Conservation (phyloP, 2,329 filamentous ascomycete genomes). For the Phaeosphaeriaceae sp. region DNA sequence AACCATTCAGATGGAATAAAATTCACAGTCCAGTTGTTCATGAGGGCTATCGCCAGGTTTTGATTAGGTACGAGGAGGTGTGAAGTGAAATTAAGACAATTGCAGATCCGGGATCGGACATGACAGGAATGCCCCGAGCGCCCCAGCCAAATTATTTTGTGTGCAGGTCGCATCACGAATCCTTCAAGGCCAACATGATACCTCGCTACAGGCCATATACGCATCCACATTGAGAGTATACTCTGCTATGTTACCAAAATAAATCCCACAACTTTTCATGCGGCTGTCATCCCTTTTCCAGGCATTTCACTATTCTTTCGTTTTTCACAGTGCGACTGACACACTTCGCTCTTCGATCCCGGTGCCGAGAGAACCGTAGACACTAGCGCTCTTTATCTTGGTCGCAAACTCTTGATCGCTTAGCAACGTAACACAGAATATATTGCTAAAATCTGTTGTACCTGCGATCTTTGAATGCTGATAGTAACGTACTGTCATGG, state of each 20-base stretch:
- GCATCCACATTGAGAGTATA: neutral
- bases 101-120: constrained; percentile 20
- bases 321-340: no score
- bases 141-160: constrained; percentile 2
- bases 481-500: no score
- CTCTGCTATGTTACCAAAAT: neutral
- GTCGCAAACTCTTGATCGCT: no score
- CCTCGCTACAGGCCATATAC: constrained; percentile 10
- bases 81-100: constrained; percentile 30
- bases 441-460: no score
- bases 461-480: no score
- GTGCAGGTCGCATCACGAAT: constrained; percentile 26
- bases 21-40: neutral
- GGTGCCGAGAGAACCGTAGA: no score
- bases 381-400: no score
- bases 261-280: no score
- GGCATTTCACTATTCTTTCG: no score
- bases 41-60: neutral
- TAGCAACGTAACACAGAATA: no score
- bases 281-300: no score
- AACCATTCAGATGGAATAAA: neutral
- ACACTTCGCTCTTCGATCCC: no score
- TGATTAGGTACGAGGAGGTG: constrained; percentile 7
- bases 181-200: constrained; percentile 28
- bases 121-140: constrained; percentile 16